Conservation (phyloP, 202 grass and related monocot genomes). For the Digitaria exilis region DNA sequence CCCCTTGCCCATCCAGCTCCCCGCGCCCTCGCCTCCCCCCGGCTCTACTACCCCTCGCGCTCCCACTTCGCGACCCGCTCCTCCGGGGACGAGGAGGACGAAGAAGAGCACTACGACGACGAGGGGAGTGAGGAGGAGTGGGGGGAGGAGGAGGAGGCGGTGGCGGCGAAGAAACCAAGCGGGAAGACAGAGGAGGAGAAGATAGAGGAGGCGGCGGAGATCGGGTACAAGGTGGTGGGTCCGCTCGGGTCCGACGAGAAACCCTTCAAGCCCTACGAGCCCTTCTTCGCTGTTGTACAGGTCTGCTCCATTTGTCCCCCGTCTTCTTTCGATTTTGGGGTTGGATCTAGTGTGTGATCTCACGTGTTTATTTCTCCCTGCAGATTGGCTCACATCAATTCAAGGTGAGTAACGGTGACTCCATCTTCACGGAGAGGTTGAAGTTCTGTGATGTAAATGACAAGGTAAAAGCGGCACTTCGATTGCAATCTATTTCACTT, state of each 20-base stretch:
- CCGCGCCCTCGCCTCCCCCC: slow-evolving; percentile 34
- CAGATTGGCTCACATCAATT: slow-evolving; percentile 99
- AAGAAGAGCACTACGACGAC: slow-evolving; percentile 61
- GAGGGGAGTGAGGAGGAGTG: slow-evolving; percentile 49
- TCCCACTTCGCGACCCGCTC: slow-evolving; percentile 54
- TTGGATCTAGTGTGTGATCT: slow-evolving; percentile 25
- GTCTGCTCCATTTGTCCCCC: slow-evolving; percentile 35
- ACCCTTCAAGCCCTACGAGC: slow-evolving; percentile 94
- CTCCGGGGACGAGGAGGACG: slow-evolving; percentile 31
- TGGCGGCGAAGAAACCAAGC: slow-evolving; percentile 58
- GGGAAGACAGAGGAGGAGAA: slow-evolving; percentile 95
- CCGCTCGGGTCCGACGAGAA: slow-evolving; percentile 74
- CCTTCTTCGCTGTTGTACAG: slow-evolving; percentile 83
- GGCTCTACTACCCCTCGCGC: slow-evolving; percentile 30
- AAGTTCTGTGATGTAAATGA: slow-evolving; percentile 95
- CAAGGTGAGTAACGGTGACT: slow-evolving; percentile 97
- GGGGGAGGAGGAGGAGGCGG: slow-evolving; percentile 50
- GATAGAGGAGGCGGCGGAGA: slow-evolving; percentile 70
- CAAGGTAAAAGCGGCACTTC: slow-evolving; percentile 55
- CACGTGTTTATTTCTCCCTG: background rate
- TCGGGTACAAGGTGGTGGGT: slow-evolving; percentile 78
- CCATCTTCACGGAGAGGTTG: slow-evolving; percentile 93
- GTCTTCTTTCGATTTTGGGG: background rate
- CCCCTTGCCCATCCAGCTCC: slow-evolving; percentile 7
- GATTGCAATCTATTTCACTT: background rate